phyloP scores from a whole-genome alignment of 306 rosid genomes.

The Ochetophila trinervis region DNA sequence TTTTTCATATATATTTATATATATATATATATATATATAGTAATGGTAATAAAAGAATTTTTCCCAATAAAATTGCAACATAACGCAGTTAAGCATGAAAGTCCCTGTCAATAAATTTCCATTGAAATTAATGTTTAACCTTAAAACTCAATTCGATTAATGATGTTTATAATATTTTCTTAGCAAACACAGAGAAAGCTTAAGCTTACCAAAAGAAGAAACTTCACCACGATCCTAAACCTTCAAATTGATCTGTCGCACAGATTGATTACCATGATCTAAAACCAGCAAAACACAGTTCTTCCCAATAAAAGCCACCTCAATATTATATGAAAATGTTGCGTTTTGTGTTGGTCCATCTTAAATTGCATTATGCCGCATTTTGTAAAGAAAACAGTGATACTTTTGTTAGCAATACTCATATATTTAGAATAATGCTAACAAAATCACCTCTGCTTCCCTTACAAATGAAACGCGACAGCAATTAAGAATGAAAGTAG shows the following conservation, averaged over 20 bases:
- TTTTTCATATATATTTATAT: too few species aligned
- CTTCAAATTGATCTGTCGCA: conserved; percentile 58
- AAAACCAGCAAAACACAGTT: conserved; percentile 47
- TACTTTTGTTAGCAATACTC: too few species aligned
- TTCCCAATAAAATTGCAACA: too few species aligned
- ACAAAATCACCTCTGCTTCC: too few species aligned
- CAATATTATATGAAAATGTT: conserved; percentile 46
- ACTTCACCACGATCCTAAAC: conserved; percentile 50
- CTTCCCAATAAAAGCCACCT: conserved; percentile 44
- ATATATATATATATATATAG: too few species aligned
- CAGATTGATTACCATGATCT: conserved; percentile 45
- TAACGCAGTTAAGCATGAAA: too few species aligned
- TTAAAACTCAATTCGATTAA: neutral
- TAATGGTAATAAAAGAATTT: too few species aligned
- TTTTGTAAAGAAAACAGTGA: too few species aligned
- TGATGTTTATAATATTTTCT: neutral
- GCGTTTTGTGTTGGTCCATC: conserved; percentile 61
- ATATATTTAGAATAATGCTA: too few species aligned
- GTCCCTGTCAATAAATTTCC: conserved; percentile 16
- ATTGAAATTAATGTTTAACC: neutral
- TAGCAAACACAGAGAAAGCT: neutral
- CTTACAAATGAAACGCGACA: too few species aligned
- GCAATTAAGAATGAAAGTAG: conserved; percentile 45
- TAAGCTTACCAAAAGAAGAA: neutral
- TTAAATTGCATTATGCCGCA: too few species aligned